These are phyloP conservation scores for Rhodofomes roseus DNA, from an alignment of 1,284 basidiomycete species.

Conservation along the genomic window DNA sequence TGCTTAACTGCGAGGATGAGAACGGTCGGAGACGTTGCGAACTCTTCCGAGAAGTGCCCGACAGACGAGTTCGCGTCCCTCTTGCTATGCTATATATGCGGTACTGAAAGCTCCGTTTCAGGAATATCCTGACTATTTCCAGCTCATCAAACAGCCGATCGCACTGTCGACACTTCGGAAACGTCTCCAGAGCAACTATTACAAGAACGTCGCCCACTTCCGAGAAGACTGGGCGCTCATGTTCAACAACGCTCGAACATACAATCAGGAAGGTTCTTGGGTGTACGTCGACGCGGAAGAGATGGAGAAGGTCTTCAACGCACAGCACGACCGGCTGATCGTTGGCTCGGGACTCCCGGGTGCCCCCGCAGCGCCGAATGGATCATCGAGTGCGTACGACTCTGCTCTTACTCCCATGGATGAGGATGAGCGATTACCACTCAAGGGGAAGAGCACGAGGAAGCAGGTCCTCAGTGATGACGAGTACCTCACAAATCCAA, in stretches of 20 bases:
- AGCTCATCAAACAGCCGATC: conserved; percentile 71
- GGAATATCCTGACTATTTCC: conserved; percentile 90
- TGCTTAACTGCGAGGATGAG: conserved; percentile 70
- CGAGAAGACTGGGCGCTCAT: conserved; percentile 84
- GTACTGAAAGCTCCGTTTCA: conserved; percentile 26
- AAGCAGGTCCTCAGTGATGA: conserved; percentile 77
- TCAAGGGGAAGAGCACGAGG: conserved; percentile 49
- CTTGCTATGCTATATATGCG: not conserved
- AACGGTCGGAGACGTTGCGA: conserved; percentile 78
- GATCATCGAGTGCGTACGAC: conserved; percentile 47
- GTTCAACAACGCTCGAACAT: conserved; percentile 91
- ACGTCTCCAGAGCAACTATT: conserved; percentile 67
- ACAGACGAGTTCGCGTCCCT: conserved; percentile 52
- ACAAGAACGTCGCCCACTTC: conserved; percentile 76
- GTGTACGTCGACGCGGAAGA: conserved; percentile 92
- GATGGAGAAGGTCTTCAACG: conserved; percentile 84
- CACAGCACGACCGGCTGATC: conserved; percentile 55
- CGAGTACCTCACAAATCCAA: conserved; percentile 41
- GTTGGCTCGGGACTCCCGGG: conserved; percentile 71
- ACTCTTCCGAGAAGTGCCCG: conserved; percentile 79
- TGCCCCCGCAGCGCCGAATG: conserved; percentile 39
- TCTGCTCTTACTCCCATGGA: conserved; percentile 74
- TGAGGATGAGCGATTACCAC: conserved; percentile 63
- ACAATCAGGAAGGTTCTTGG: conserved; percentile 88
- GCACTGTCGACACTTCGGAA: conserved; percentile 87